Percentiles rank a stretch among this genome's conserved stretches.
Conservation (phyloP, 441 rosid genomes). For the Aquilaria agallochum region DNA sequence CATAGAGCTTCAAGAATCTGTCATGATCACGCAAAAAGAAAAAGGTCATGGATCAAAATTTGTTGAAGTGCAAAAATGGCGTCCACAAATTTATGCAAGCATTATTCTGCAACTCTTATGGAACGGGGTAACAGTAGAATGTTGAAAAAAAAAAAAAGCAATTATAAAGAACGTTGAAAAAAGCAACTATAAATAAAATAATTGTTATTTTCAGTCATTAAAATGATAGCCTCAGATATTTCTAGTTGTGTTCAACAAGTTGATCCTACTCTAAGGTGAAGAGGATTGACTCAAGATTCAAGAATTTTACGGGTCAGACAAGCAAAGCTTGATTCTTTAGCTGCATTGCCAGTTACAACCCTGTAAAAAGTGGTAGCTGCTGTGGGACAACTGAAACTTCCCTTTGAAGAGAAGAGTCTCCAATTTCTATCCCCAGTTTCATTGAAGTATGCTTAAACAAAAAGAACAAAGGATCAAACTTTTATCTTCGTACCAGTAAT, state of each 20-base stretch:
- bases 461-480: slow-evolving; percentile 6
- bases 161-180: too few relatives aligned
- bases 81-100: slow-evolving; percentile 32
- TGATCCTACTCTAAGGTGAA: too few relatives aligned
- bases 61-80: too few relatives aligned
- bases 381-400: slow-evolving; percentile 35
- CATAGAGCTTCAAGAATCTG: slow-evolving; percentile 53
- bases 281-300: too few relatives aligned
- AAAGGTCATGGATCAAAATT: too few relatives aligned
- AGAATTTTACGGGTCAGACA: background rate
- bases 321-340: slow-evolving; percentile 16
- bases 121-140: too few relatives aligned
- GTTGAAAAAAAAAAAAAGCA: too few relatives aligned
- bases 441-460: slow-evolving; percentile 32
- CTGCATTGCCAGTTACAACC: slow-evolving; percentile 34
- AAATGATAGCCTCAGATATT: too few relatives aligned
- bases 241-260: too few relatives aligned
- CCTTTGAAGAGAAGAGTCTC: slow-evolving; percentile 74
- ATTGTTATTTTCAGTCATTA: too few relatives aligned
- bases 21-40: slow-evolving; percentile 29
- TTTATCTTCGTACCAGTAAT: slow-evolving; percentile 3
- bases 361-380: slow-evolving; percentile 23
- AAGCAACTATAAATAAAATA: slow-evolving; percentile 8
- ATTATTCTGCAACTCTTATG: slow-evolving; percentile 24
- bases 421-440: slow-evolving; percentile 61